phyloP scores from a whole-genome alignment of 352 stramenopile species.

The Thalassiosira exigua region DNA sequence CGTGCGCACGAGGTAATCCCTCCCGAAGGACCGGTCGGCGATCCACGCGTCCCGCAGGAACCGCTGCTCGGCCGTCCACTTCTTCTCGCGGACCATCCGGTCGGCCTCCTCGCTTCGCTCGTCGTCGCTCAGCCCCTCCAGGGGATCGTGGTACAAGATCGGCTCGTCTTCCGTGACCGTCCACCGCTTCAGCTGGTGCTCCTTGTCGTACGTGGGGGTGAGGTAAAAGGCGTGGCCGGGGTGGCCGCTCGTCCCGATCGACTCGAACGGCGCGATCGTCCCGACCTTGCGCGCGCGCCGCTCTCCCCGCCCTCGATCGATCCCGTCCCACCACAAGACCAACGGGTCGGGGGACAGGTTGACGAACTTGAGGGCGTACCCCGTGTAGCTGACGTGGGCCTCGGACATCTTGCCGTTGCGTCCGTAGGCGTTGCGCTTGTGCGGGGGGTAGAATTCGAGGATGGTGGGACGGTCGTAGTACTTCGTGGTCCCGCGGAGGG shows the following conservation, averaged over 20 bases:
- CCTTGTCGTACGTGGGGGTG: slow-evolving; percentile 68
- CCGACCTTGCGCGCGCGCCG: slow-evolving; percentile 28
- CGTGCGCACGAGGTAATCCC: slow-evolving; percentile 76
- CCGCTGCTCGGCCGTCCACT: slow-evolving; percentile 56
- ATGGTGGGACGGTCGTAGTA: too few relatives aligned
- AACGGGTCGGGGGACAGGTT: slow-evolving; percentile 70
- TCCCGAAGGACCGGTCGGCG: slow-evolving; percentile 54
- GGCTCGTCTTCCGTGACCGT: slow-evolving; percentile 72
- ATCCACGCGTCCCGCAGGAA: slow-evolving; percentile 53
- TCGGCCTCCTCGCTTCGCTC: slow-evolving; percentile 51
- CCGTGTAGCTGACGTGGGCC: slow-evolving; percentile 63
- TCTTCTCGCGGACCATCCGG: slow-evolving; percentile 38
- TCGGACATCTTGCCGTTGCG: too few relatives aligned
- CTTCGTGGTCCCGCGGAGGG: slow-evolving; percentile 43
- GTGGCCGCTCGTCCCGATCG: slow-evolving; percentile 39
- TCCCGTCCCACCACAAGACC: slow-evolving; percentile 74
- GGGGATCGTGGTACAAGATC: slow-evolving; percentile 73
- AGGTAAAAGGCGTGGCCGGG: slow-evolving; percentile 76
- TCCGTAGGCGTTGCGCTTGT: too few relatives aligned
- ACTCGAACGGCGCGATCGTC: slow-evolving; percentile 35
- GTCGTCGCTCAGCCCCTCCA: slow-evolving; percentile 53
- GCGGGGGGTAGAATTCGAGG: too few relatives aligned
- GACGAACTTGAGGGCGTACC: slow-evolving; percentile 79
- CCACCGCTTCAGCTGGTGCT: slow-evolving; percentile 65
- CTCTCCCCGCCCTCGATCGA: slow-evolving; percentile 23